Evolutionary conservation across 371 early-diverging fungal genomes (phyloP), one percentile per base, ranked within the genome.

Genomic region (Dichotomocladium elegans): DNA sequence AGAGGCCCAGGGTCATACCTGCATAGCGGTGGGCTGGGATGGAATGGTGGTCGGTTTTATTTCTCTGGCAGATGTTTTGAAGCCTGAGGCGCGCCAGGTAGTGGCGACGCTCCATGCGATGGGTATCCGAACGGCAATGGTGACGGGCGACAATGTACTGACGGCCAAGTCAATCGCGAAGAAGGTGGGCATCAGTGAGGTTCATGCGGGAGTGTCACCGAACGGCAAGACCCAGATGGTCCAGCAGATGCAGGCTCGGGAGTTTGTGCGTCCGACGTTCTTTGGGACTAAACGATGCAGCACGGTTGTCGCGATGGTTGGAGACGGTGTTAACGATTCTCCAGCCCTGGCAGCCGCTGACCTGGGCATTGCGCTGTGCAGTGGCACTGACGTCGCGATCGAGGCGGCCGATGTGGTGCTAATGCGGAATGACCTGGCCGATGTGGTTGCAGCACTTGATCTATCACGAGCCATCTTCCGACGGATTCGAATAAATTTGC

Each of bases 241-340:
- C 0, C 73, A 75, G 31, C 57, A 59, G 3, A 64, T 93, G 66
- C 90, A 90, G 47, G 31, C 34, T 52, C 66, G 50, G 58, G 53
- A 41, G 15, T 53, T 48, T 46, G 34, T 33, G 5, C 40, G 30
- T 14, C 14, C n/a, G 7, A 44, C 28, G 22, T 6, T 19, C 7
- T 42, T 24, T 4, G 44, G 46, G 34, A 48, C 12, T 15, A 17
- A 26, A 3, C 21, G 28, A 24, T 30, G 41, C 37, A 40, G 43
- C 35, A 21, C 70, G 0, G 64, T 79, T 0, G 93, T 98, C 8
- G 96, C 94, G 12, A 94, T 98, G 94, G 87, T 95, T 8, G 99
- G 99, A 12, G 99, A 99, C 68, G 99, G 99, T 30, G 92, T 98
- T 64, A 99, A 99, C 58, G 99, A 99, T 63, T 93, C 95, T 8